Evolutionary conservation across 208 protist genomes (phyloP).

Genomic region (Leishmania lainsoni): DNA sequence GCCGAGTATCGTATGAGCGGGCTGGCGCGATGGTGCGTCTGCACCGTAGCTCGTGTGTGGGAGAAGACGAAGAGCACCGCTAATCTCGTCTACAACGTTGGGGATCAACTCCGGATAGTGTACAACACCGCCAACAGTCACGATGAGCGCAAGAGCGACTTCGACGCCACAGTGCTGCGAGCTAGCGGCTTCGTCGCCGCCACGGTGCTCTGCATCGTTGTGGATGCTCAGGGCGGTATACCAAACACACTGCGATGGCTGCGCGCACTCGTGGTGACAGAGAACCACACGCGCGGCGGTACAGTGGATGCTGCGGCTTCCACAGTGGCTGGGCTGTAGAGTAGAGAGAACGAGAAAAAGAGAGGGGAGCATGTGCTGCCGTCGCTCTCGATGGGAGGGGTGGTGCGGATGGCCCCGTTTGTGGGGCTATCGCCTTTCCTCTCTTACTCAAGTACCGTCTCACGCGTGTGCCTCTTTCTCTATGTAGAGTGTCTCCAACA

Average conservation of each 20-base stretch:
- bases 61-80: conserved; percentile 43
- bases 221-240: conserved; percentile 57
- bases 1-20: conserved; percentile 13
- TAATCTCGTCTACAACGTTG: conserved; percentile 68
- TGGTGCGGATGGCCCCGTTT: neutral
- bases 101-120: conserved; percentile 61
- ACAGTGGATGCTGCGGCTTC: neutral
- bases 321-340: neutral
- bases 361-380: neutral
- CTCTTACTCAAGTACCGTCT: neutral
- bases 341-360: neutral
- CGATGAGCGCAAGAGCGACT: conserved; percentile 48
- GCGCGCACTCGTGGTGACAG: conserved; percentile 18
- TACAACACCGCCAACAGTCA: conserved; percentile 76
- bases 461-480: neutral
- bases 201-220: conserved; percentile 38
- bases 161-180: conserved; percentile 45
- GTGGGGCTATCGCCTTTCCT: neutral
- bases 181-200: conserved; percentile 38
- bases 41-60: conserved; percentile 36
- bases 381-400: neutral
- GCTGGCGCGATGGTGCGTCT: conserved; percentile 24
- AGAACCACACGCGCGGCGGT: neutral
- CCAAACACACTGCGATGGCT: conserved; percentile 33
- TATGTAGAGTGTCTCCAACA: neutral